Evolutionary conservation across 192 early-diverging fungal species (phyloP), one percentile per base, ranked within the genome.

Genomic region (Dissophora globulifera): DNA sequence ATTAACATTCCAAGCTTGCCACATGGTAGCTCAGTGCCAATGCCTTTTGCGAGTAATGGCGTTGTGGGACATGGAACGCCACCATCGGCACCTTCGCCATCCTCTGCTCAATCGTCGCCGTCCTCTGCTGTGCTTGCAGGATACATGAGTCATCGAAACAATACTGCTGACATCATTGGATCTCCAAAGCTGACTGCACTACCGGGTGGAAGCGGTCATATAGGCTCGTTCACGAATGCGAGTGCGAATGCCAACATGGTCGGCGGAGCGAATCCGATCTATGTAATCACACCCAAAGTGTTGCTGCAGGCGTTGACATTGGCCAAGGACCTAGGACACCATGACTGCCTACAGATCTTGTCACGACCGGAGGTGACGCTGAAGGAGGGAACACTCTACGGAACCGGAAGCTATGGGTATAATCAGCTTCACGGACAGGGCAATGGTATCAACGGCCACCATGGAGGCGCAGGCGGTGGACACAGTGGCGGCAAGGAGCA

Each of bases 231-330:
- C 16, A 67, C 72, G 22, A 76, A 76, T 17, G 64, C 72, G 1
- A 76, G 72, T 20, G 62, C 72, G 16, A 76, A 76, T 31, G 58
- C 72, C 45, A 76, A 76, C 25, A 76, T 76, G 72, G 72, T n/a
- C n/a, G n/a, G n/a, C n/a, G n/a, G 63, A 0, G 19, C 58, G 23
- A 76, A 67, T 26, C 72, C 72, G 2, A 62, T 67, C 46, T 76
- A 76, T 43, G 46, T 76, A 23, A 66, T 76, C 20, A 67, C 72
- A 0, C 72, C 72, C 41, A 76, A 76, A 58, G 63, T 76, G 0
- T 40, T 76, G 10, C 58, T 76, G 22, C 72, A 76, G 30, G 72
- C 72, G 1, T 23, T 76, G 43, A 76, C 72, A 0, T 27, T 76
- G 17, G 72, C 72, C 35, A 76, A 76, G 46, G 72, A 76, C 10